Conservation (phyloP, 2,329 filamentous ascomycete species). For the Ascocoryne sarcoides region DNA sequence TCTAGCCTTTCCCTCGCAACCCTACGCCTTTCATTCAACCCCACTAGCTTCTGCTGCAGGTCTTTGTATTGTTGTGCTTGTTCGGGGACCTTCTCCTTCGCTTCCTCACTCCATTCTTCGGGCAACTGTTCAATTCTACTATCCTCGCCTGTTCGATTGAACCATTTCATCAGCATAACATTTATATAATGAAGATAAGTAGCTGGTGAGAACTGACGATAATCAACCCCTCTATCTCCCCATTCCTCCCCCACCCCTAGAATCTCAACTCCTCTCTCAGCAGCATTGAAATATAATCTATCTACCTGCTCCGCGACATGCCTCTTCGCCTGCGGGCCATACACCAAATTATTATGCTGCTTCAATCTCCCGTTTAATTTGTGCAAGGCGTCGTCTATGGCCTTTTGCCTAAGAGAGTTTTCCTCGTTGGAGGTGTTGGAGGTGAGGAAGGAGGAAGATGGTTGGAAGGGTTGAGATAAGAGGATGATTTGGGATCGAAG, state of each 20-base stretch:
- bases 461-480: constrained; percentile 52
- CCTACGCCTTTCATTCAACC: constrained; percentile 39
- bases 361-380: constrained; percentile 53
- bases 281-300: constrained; percentile 46
- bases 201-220: constrained; percentile 21
- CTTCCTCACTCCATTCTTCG: constrained; percentile 27
- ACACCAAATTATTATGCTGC: constrained; percentile 57
- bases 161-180: too few relatives aligned
- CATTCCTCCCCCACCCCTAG: constrained; percentile 33
- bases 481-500: constrained; percentile 53
- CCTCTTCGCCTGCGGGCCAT: constrained; percentile 58
- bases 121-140: constrained; percentile 27
- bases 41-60: constrained; percentile 39
- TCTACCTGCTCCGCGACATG: constrained; percentile 69
- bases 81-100: constrained; percentile 28
- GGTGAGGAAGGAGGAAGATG: constrained; percentile 40
- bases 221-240: constrained; percentile 30
- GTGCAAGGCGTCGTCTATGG: constrained; percentile 47
- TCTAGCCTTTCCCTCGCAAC: constrained; percentile 35
- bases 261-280: constrained; percentile 25
- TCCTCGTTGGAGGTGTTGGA: constrained; percentile 36
- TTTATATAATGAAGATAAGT: too few relatives aligned
- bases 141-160: too few relatives aligned
- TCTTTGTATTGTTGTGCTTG: constrained; percentile 43
- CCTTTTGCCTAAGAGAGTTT: constrained; percentile 32